Evolutionary conservation across 768 basidiomycete genomes (phyloP), one percentile per base, ranked within the genome.

Genomic region (Naematelia encephala): DNA sequence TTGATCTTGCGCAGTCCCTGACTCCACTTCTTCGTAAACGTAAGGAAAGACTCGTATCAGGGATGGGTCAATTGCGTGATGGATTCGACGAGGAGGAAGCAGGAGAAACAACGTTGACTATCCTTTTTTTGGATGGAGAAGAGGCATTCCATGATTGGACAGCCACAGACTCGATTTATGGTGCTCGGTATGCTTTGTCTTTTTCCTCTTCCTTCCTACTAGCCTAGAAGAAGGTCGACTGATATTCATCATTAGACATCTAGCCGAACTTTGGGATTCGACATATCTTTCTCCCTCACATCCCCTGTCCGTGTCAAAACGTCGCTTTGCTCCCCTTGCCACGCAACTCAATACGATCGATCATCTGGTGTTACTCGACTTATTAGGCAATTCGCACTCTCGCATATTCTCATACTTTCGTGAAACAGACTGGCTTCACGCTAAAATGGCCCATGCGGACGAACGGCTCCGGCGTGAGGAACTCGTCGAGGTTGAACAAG

Each of bases 41-140:
- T 0, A 62, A 70, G 13, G 48, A 85, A 0, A 78, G 93, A 42
- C 77, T 98, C 16, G 82, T 87, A 29, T 79, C 81, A 12, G 82
- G 87, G 22, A 79, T 82, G 45, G 79, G 82, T 55, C 81, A 84
- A 27, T 62, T 87, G 4, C 82, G 84, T 27, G 56, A 69, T 10
- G 80, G 81, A 1, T 66, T 70, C n/a, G 89, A 75, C 25, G 75
- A 90, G 44, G 88, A 90, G n/a, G 68, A 68, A 54, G 79, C 86
- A 13, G 84, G 84, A 0, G 87, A 89, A 57, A 90, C 88, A 19
- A 94, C 93, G 2, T 77, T 99, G 8, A 91, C 96, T 73, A 80
- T 98, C 8, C 82, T 99, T 10, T 94, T 98, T 74, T 94, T 99
- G 59, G 96, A 99, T 69, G 96, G 96, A 2, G 96, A 99, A 78